phyloP scores from a whole-genome alignment of 78 protist genomes.

The Dictyostelium capitatum region DNA sequence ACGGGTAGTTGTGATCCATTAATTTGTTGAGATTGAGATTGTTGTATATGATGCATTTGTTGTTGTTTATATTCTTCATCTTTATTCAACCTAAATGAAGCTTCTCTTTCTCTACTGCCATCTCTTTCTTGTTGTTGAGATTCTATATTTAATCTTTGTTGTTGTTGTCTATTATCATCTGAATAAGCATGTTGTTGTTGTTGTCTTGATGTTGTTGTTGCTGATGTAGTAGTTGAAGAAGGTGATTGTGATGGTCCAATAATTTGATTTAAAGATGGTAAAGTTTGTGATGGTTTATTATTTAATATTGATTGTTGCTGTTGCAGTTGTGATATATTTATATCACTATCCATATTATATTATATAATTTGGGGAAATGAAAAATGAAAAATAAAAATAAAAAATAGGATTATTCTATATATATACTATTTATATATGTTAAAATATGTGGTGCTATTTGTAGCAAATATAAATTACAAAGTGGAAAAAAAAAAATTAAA shows the following conservation, averaged over 20 bases:
- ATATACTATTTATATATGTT: too few relatives aligned
- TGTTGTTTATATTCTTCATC: constrained; percentile 6
- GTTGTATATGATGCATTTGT: background rate
- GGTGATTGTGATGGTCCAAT: background rate
- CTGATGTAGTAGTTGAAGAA: background rate
- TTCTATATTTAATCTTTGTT: too few relatives aligned
- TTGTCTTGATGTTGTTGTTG: background rate
- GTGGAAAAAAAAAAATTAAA: too few relatives aligned
- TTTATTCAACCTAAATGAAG: background rate
- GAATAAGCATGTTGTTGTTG: too few relatives aligned
- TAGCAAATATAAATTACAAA: too few relatives aligned
- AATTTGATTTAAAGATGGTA: constrained; percentile 1
- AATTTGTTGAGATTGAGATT: background rate
- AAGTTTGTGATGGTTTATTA: background rate
- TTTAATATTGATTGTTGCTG: background rate
- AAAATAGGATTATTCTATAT: too few relatives aligned
- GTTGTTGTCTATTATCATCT: too few relatives aligned
- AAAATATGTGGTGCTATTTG: too few relatives aligned
- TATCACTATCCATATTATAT: background rate
- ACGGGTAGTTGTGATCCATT: background rate
- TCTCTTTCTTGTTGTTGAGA: background rate
- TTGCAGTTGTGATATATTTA: background rate
- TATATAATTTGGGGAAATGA: too few relatives aligned
- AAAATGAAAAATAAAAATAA: too few relatives aligned
- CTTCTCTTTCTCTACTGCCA: background rate